phyloP scores from a whole-genome alignment of 1,284 basidiomycete species.

The Sparassis latifolia region DNA sequence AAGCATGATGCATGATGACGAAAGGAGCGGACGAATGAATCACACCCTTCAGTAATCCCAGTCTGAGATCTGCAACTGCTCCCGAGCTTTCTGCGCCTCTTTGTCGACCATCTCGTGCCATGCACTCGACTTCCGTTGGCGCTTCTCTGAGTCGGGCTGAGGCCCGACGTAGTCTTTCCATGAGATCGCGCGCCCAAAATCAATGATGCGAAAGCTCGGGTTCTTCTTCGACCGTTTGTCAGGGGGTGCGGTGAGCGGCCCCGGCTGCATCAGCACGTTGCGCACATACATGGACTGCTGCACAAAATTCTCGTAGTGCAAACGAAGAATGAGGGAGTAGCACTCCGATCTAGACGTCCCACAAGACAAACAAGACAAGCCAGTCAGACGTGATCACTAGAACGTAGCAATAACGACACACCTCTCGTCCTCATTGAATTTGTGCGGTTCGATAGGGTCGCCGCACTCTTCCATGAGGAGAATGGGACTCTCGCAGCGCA shows the following conservation, averaged over 20 bases:
- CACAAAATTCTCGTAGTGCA: constrained; percentile 33
- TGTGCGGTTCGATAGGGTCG: constrained; percentile 21
- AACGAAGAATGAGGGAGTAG: constrained; percentile 34
- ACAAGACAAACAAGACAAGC: too few species aligned
- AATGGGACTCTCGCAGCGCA: constrained; percentile 33
- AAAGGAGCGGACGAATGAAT: background rate
- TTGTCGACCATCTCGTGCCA: background rate
- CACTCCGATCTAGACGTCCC: constrained; percentile 31
- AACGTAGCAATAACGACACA: constrained; percentile 10
- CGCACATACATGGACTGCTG: constrained; percentile 38
- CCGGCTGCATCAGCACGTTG: constrained; percentile 42
- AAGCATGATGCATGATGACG: background rate
- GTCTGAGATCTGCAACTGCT: background rate
- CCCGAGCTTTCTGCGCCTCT: background rate
- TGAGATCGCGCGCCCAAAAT: constrained; percentile 35
- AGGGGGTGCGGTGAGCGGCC: constrained; percentile 33
- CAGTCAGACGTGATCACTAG: background rate
- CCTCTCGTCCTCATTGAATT: constrained; percentile 30
- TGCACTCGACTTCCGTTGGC: background rate
- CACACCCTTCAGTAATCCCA: constrained; percentile 3
- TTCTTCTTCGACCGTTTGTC: constrained; percentile 13
- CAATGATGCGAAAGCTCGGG: constrained; percentile 44
- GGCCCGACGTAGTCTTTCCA: background rate
- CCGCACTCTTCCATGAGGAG: constrained; percentile 49
- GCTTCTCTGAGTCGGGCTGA: background rate